phyloP scores from a whole-genome alignment of 192 early-diverging fungal species.

The Podila verticillata region DNA sequence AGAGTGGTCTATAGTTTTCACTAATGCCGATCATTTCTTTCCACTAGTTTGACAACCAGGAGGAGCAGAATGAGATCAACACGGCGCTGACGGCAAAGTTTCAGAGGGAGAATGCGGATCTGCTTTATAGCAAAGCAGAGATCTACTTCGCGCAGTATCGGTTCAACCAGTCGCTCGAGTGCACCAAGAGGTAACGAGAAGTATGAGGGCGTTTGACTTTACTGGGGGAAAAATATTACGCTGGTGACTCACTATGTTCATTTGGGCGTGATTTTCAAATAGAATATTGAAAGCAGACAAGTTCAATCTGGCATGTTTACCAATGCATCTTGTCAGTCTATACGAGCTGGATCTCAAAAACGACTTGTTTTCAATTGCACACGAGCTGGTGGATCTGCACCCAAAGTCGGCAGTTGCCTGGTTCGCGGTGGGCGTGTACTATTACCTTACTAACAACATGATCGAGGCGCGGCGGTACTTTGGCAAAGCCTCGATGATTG shows the following conservation, averaged over 20 bases:
- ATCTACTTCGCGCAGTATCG: constrained; percentile 56
- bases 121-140: constrained; percentile 67
- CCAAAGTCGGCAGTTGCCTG: constrained; percentile 71
- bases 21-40: neutral
- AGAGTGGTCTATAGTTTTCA: no score
- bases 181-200: constrained; percentile 55
- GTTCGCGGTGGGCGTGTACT: constrained; percentile 86
- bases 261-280: neutral
- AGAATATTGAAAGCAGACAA: constrained; percentile 72
- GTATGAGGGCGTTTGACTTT: neutral
- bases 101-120: constrained; percentile 56
- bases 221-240: no score
- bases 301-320: constrained; percentile 65
- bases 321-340: constrained; percentile 74
- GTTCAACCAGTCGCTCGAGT: constrained; percentile 57
- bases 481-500: constrained; percentile 67
- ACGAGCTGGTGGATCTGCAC: constrained; percentile 73
- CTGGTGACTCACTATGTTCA: neutral
- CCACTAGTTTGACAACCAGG: constrained; percentile 56
- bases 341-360: constrained; percentile 68
- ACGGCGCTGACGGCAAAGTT: constrained; percentile 49
- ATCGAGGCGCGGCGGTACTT: constrained; percentile 75
- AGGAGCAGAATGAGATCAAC: constrained; percentile 55
- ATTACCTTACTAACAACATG: constrained; percentile 67
- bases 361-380: constrained; percentile 77